phyloP scores from a whole-genome alignment of 495 filamentous ascomycete genomes.

The Rhizodiscina lignyota region DNA sequence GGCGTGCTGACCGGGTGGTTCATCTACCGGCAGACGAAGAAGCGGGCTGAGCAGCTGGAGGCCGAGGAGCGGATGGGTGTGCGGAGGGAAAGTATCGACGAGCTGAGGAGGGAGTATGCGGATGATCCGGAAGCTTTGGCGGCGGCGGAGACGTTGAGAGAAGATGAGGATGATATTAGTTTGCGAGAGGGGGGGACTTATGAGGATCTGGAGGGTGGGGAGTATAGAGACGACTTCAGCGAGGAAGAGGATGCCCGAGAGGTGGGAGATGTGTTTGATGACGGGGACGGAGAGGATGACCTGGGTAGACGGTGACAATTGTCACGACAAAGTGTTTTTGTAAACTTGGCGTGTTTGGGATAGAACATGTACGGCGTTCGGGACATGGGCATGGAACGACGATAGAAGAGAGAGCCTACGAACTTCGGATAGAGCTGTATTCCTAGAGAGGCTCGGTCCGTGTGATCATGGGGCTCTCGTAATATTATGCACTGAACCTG shows the following conservation, averaged over 20 bases:
- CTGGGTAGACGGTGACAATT: too few species aligned
- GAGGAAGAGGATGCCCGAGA: constrained; percentile 18
- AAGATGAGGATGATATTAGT: constrained; percentile 43
- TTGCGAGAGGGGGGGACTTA: constrained; percentile 32
- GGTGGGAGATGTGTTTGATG: constrained; percentile 18
- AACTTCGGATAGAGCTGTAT: too few species aligned
- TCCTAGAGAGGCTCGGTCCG: too few species aligned
- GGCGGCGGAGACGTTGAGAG: constrained; percentile 15
- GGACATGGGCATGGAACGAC: too few species aligned
- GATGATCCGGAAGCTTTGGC: constrained; percentile 21
- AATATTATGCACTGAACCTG: too few species aligned
- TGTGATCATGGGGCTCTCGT: too few species aligned
- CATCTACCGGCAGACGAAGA: constrained; percentile 72
- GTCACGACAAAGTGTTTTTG: too few species aligned
- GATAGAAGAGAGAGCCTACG: too few species aligned
- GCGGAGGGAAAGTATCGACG: constrained; percentile 12
- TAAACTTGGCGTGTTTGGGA: too few species aligned
- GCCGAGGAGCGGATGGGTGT: constrained; percentile 49
- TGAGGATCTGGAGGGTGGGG: constrained; percentile 26
- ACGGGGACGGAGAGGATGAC: too few species aligned
- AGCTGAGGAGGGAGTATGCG: constrained; percentile 14
- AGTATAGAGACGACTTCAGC: constrained; percentile 19
- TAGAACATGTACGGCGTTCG: too few species aligned
- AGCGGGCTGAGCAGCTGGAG: constrained; percentile 70
- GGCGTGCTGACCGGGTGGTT: constrained; percentile 64